Evolutionary conservation across 345 rosid species (phyloP), one percentile per base, ranked within the genome.

Genomic region (Populus pruinosa): DNA sequence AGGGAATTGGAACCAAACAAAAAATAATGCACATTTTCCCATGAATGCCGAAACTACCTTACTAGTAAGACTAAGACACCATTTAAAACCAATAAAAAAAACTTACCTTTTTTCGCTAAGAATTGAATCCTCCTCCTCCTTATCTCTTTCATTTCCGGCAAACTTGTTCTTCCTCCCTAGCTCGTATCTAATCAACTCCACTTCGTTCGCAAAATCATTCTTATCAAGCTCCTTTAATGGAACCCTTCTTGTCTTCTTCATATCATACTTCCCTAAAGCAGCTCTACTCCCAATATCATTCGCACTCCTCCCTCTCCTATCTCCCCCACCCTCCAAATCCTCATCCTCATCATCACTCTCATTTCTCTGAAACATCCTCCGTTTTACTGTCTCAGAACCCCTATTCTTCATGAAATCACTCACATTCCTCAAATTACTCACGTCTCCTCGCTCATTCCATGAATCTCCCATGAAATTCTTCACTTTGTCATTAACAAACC

Each of bases 181-280:
- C 86, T 89, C 93, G 53, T 85, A 88, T 81, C 90, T 92, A 33
- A 96, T 87, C 38, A 74, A 50, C 69, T 84, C 90, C 50, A 91
- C 85, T 70, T 91, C 88, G 83, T 85, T 80, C 0, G 88, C 79
- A 82, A 89, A 91, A 82, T 87, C 88, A 63, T 68, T 74, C 78
- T 89, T 80, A 53, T 89, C 94, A 11, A 86, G 78, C 27, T 74
- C 85, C 83, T 89, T 89, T 39, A 88, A 76, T 0, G 92, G 89
- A 33, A 91, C 91, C 83, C 97, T 90, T 82, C 84, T 94, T 2
- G 77, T 91, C 69, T 81, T 76, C 83, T 89, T 96, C 84, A 82
- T 16, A 87, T 91, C 99, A 71, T 89, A 88, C 72, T 87, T 90
- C 25, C 93, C 97, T 70, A 92, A 85, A 4, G 98, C 85, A 12